phyloP scores from a whole-genome alignment of 257 asterid species.

The Gentiana macrophylla region DNA sequence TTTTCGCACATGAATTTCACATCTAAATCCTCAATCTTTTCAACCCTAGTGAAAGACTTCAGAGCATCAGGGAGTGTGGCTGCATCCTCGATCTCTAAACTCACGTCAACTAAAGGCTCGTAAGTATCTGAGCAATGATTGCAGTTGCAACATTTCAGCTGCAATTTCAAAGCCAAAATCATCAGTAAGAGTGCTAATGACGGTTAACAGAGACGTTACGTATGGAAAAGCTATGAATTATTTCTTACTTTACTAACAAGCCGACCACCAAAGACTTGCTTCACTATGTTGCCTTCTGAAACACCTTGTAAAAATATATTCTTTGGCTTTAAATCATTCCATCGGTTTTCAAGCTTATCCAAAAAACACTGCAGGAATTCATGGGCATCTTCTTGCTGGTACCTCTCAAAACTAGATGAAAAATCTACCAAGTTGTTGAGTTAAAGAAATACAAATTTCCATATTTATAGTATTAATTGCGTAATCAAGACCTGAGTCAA shows the following conservation, averaged over 20 bases:
- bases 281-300: slow-evolving; percentile 40
- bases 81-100: slow-evolving; percentile 83
- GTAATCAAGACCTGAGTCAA: too few species aligned
- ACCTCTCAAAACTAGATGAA: slow-evolving; percentile 46
- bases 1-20: slow-evolving; percentile 69
- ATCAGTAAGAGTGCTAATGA: neutral
- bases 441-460: slow-evolving; percentile 34
- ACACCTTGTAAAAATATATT: slow-evolving; percentile 15
- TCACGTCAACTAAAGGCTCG: slow-evolving; percentile 71
- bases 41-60: slow-evolving; percentile 87
- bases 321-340: slow-evolving; percentile 12
- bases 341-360: slow-evolving; percentile 56
- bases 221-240: neutral
- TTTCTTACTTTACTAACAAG: slow-evolving; percentile 64
- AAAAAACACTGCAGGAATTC: slow-evolving; percentile 80
- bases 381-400: slow-evolving; percentile 89
- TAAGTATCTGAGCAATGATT: slow-evolving; percentile 74
- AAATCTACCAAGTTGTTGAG: slow-evolving; percentile 40
- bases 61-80: slow-evolving; percentile 48
- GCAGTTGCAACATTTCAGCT: slow-evolving; percentile 82
- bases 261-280: slow-evolving; percentile 66
- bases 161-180: slow-evolving; percentile 23
- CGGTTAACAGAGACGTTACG: neutral
- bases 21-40: slow-evolving; percentile 68
- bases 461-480: too few species aligned